Conservation (phyloP, 2,329 filamentous ascomycete genomes). For the Mycogone perniciosa region DNA sequence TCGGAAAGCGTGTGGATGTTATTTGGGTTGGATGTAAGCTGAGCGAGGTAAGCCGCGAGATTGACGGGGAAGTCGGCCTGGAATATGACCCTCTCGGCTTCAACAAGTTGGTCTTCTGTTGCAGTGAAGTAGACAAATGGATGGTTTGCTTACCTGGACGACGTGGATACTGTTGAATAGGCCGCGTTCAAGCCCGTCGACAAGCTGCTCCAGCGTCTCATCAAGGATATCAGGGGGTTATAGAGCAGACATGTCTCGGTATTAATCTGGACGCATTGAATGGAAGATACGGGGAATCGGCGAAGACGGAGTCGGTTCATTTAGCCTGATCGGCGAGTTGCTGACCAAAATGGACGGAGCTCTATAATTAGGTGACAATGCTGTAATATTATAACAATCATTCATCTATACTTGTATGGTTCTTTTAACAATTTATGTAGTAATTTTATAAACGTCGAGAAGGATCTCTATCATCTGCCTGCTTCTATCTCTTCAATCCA, state of each 20-base stretch:
- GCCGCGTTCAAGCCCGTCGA: conserved; percentile 23
- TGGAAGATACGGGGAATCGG: background rate
- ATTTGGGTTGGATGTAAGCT: conserved; percentile 50
- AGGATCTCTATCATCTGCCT: background rate
- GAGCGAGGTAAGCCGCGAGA: conserved; percentile 48
- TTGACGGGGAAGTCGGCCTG: conserved; percentile 54
- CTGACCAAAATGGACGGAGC: too few species aligned
- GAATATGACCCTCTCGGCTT: conserved; percentile 35
- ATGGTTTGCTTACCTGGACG: conserved; percentile 19
- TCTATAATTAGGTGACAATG: too few species aligned
- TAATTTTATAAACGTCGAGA: background rate
- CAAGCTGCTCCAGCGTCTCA: conserved; percentile 28
- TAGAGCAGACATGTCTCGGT: background rate
- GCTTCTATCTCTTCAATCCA: conserved; percentile 26
- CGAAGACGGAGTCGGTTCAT: too few species aligned
- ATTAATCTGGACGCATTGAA: too few species aligned
- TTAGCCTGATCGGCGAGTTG: too few species aligned
- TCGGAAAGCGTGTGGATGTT: conserved; percentile 44
- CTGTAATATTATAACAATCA: too few species aligned
- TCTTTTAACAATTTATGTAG: too few species aligned
- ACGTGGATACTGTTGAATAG: conserved; percentile 32
- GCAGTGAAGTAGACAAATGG: conserved; percentile 21
- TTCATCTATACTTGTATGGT: too few species aligned
- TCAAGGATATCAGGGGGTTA: conserved; percentile 20
- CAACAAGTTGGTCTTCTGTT: background rate